These are phyloP conservation scores for Psilocybe sp. DNA, from an alignment of 768 basidiomycete genomes.

Conservation along the genomic window DNA sequence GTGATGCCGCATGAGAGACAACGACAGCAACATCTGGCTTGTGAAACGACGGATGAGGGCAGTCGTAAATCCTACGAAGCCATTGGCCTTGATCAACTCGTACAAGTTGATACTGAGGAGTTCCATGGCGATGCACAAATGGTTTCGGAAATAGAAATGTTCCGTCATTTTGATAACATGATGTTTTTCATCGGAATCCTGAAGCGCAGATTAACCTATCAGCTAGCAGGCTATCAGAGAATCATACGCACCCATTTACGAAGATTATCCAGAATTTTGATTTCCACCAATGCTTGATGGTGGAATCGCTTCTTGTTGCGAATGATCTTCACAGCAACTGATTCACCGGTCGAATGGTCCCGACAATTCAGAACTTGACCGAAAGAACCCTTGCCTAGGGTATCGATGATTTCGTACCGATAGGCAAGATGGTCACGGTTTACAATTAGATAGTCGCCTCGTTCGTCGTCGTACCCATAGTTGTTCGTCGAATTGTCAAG, in stretches of 20 bases:
- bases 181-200: constrained; percentile 97
- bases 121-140: constrained; percentile 98
- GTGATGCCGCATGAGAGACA: constrained; percentile 93
- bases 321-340: constrained; percentile 99
- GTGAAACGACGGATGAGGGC: constrained; percentile 94
- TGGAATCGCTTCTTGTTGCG: constrained; percentile 99
- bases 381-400: constrained; percentile 96
- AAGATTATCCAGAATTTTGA: constrained; percentile 95
- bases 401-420: constrained; percentile 92
- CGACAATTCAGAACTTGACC: constrained; percentile 96
- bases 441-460: constrained; percentile 93
- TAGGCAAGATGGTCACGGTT: constrained; percentile 91
- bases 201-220: constrained; percentile 3
- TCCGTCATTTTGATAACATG: constrained; percentile 98
- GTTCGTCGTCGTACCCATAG: constrained; percentile 95
- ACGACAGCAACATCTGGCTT: constrained; percentile 88
- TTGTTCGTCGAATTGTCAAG: constrained; percentile 78
- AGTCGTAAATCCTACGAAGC: constrained; percentile 97
- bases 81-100: constrained; percentile 98
- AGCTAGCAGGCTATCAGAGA: neutral
- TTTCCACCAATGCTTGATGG: constrained; percentile 97
- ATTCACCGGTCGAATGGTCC: constrained; percentile 91
- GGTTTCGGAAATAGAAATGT: constrained; percentile 96
- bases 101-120: constrained; percentile 97
- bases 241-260: constrained; percentile 86